Conservation (phyloP, 2,329 filamentous ascomycete genomes). For the Cladosporium colombiae region DNA sequence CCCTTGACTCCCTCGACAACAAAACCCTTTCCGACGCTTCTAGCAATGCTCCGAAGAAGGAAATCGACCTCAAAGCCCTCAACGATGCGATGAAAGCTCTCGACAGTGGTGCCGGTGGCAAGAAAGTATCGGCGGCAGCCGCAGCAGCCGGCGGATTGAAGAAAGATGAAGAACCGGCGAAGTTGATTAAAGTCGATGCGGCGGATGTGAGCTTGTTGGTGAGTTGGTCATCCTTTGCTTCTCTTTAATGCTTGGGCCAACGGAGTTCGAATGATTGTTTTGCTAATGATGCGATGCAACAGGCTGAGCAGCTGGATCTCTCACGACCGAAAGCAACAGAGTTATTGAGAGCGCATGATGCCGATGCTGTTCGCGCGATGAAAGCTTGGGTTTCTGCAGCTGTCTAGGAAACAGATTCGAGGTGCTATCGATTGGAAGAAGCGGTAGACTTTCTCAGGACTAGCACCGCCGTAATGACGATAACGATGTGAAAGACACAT, state of each 20-base stretch:
- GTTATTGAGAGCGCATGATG: constrained; percentile 69
- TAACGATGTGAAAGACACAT: not conserved
- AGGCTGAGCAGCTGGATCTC: constrained; percentile 72
- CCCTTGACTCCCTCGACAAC: constrained; percentile 69
- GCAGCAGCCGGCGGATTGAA: constrained; percentile 9
- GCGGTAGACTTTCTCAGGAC: not conserved
- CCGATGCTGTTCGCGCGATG: constrained; percentile 68
- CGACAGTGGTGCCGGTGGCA: constrained; percentile 38
- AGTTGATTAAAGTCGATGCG: constrained; percentile 68
- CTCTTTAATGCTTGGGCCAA: not conserved
- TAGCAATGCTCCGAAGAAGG: constrained; percentile 50
- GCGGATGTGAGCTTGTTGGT: constrained; percentile 71
- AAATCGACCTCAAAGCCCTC: constrained; percentile 70
- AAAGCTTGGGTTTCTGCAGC: constrained; percentile 53
- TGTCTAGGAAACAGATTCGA: not conserved
- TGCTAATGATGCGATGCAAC: not conserved
- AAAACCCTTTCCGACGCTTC: constrained; percentile 46
- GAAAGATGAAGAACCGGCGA: constrained; percentile 39
- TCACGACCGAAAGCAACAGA: constrained; percentile 73
- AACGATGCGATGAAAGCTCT: constrained; percentile 71
- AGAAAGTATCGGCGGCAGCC: constrained; percentile 37
- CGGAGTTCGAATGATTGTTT: not conserved
- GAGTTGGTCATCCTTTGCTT: constrained; percentile 36
- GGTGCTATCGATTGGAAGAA: not conserved
- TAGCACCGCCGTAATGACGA: not conserved